Evolutionary conservation across 208 protist genomes (phyloP), one percentile per base, ranked within the genome.

Genomic region (Trichomonas tenax): DNA sequence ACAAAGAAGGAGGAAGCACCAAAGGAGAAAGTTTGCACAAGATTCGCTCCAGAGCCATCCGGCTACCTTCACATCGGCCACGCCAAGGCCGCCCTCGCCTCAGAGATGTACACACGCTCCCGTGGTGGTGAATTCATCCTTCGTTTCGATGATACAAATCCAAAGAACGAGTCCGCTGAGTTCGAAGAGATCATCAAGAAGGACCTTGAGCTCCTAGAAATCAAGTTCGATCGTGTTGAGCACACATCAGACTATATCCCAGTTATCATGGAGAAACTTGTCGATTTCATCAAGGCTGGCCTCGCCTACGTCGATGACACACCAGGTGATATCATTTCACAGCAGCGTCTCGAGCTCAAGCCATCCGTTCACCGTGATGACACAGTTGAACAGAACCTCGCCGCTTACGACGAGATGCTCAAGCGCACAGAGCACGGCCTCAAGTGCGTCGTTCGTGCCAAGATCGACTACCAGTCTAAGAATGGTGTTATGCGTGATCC

Each of bases 131-230:
- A 99, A 97, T 97, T 99, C 97, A 96, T 99, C 41, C 98, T 99
- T 96, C 98, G 99, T 34, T 99, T 99, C 96, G 99, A 99, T 97
- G 99, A 99, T 97, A 99, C 99, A 40, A 99, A 99, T 98, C 99
- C 99, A 23, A 97, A 98, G 0, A 99, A 99, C 96, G 99, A 99
- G 97, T 99, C 98, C 96, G 97, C 98, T 81, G 98, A 98, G 96
- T 99, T 98, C 96, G 98, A 99, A 90, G 96, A 99, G 23, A 98
- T 98, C 58, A 99, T 99, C 96, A 96, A 98, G 41, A 97, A 98
- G 36, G 99, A 99, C 97, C 96, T 99, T 11, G 84, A 96, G n/a
- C 97, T 97, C 0, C 97, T 99, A 14, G 98, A 98, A 10, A 98
- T 99, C 72, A 97, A 96, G 23, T 98, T 98, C 90, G 98, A 99